Conservation (phyloP, 768 basidiomycete species). For the Serendipita sp. region DNA sequence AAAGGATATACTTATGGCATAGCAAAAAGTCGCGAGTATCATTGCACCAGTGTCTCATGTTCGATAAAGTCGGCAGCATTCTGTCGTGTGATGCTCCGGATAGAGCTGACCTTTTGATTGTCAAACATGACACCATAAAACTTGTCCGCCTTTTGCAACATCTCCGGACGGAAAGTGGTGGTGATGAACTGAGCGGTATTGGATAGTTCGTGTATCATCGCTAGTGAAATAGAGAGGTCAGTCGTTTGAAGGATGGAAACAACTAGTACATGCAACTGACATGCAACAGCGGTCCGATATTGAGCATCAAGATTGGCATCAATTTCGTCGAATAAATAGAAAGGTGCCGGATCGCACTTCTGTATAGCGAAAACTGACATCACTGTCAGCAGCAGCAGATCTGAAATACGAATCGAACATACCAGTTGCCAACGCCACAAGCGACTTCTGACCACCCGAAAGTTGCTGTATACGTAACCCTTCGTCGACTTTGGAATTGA, state of each 20-base stretch:
- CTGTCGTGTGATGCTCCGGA: constrained; percentile 71
- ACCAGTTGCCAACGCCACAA: constrained; percentile 92
- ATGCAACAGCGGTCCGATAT: constrained; percentile 90
- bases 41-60: constrained; percentile 15
- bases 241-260: not conserved
- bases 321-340: constrained; percentile 99
- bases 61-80: constrained; percentile 94
- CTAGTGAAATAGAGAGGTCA: constrained; percentile 22
- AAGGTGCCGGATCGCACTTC: constrained; percentile 97
- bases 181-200: constrained; percentile 90
- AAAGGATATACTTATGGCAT: too few species aligned
- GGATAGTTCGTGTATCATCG: constrained; percentile 88
- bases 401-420: constrained; percentile 9
- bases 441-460: constrained; percentile 92
- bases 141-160: constrained; percentile 89
- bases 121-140: constrained; percentile 97
- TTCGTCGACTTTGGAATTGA: constrained; percentile 97
- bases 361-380: constrained; percentile 86
- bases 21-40: not conserved
- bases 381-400: constrained; percentile 9
- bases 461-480: constrained; percentile 92
- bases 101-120: constrained; percentile 82
- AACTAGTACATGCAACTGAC: constrained; percentile 32
- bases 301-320: constrained; percentile 97
- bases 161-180: constrained; percentile 95